Conservation (phyloP, 2,329 filamentous ascomycete species). For the Xylaria digitata region DNA sequence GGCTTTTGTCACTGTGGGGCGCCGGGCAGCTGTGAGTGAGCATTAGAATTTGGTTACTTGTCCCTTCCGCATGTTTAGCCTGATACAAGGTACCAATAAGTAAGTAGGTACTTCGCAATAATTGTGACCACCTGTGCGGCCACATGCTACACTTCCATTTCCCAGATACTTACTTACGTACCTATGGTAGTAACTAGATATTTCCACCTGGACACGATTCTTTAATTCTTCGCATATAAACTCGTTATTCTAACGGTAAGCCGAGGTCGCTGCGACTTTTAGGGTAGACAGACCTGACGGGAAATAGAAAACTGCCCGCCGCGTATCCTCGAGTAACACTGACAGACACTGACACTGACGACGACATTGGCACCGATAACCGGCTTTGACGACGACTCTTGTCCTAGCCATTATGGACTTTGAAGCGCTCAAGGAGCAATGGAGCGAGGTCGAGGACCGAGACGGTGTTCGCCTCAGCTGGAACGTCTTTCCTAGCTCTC, state of each 20-base stretch:
- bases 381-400: conserved; percentile 3
- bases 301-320: conserved; percentile 4
- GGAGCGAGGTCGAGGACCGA: conserved; percentile 94
- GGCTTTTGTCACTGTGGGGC: background rate
- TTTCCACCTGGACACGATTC: conserved; percentile 1
- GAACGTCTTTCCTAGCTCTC: conserved; percentile 98
- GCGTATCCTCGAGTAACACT: conserved; percentile 6
- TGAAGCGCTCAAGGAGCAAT: conserved; percentile 93
- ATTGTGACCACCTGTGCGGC: conserved; percentile 9
- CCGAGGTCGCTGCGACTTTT: conserved; percentile 3
- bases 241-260: background rate
- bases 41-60: conserved; percentile 32
- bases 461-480: conserved; percentile 97
- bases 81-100: background rate
- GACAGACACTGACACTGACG: conserved; percentile 21
- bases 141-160: background rate
- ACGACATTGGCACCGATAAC: conserved; percentile 26
- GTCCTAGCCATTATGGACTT: conserved; percentile 77
- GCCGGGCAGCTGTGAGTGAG: too few relatives aligned
- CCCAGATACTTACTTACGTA: conserved; percentile 1
- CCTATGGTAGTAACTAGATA: background rate
- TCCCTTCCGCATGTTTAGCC: conserved; percentile 32
- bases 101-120: background rate
- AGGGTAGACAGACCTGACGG: background rate
- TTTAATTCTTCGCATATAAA: conserved; percentile 4